Percentiles rank a stretch among this genome's conserved stretches.
phyloP scores from a whole-genome alignment of 345 rosid species.

The Ceriops zippeliana region DNA sequence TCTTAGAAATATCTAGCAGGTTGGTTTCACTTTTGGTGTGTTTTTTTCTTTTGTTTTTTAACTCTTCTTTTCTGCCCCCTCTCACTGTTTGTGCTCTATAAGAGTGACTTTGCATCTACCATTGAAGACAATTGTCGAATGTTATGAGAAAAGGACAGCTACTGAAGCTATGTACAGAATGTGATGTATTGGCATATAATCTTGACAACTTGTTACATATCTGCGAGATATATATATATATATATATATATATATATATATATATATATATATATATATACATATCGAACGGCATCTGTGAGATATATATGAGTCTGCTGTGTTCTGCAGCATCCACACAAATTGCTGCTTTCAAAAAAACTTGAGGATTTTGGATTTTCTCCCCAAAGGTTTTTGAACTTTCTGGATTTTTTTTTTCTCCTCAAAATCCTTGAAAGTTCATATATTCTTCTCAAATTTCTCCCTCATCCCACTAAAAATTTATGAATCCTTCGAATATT shows the following conservation, averaged over 20 bases:
- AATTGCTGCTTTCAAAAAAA: too few relatives aligned
- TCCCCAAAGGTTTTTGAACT: too few relatives aligned
- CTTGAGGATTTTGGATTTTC: too few relatives aligned
- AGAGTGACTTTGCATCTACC: slow-evolving; percentile 19
- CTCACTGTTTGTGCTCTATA: neutral
- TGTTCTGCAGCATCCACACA: neutral
- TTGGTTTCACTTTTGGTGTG: neutral
- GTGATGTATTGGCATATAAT: neutral
- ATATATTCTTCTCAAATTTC: too few relatives aligned
- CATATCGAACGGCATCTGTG: neutral
- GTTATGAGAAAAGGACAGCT: neutral
- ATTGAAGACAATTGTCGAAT: slow-evolving; percentile 12
- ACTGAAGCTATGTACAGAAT: neutral
- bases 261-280: neutral
- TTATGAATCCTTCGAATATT: too few relatives aligned
- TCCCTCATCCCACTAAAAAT: too few relatives aligned
- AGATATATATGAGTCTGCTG: neutral
- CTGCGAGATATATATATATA: neutral
- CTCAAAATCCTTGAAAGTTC: too few relatives aligned
- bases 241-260: neutral
- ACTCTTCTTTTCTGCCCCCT: neutral
- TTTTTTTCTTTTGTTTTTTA: neutral
- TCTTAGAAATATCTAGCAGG: neutral
- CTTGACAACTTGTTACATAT: neutral
- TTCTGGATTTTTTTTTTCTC: too few relatives aligned